phyloP scores from a whole-genome alignment of 2,329 filamentous ascomycete species.

The Sarocladium kiliense region DNA sequence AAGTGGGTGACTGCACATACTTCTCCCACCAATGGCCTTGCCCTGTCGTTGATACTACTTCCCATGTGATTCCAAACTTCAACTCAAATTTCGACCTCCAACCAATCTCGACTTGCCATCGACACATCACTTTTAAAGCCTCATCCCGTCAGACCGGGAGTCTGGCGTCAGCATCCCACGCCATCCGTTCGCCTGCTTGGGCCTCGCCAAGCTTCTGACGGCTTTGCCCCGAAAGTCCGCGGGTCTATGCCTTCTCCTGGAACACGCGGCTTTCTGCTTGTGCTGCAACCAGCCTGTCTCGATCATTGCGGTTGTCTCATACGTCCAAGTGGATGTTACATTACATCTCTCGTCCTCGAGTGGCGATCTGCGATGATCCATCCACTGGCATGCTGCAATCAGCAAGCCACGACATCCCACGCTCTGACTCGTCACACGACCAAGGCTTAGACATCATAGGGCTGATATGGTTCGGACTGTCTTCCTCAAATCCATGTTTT shows the following conservation, averaged over 20 bases:
- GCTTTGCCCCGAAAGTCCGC: not conserved
- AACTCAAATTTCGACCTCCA: not conserved
- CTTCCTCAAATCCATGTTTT: too few relatives aligned
- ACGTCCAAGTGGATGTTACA: not conserved
- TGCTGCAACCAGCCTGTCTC: not conserved
- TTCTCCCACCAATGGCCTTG: not conserved
- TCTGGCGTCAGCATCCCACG: not conserved
- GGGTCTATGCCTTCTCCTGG: not conserved
- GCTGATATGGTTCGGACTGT: not conserved
- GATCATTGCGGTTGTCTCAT: not conserved
- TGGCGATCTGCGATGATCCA: not conserved
- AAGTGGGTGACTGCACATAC: not conserved
- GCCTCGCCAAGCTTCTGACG: not conserved
- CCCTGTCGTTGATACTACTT: not conserved
- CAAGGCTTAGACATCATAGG: not conserved
- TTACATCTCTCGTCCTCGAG: not conserved
- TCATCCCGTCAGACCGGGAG: not conserved
- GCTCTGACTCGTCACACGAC: not conserved
- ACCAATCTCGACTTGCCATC: not conserved
- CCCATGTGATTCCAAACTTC: not conserved
- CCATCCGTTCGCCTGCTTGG: not conserved
- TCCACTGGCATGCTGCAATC: not conserved
- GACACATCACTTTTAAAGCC: not conserved
- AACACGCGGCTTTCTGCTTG: too few relatives aligned
- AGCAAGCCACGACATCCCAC: not conserved